These are phyloP conservation scores for Paraleonurus japonicus DNA, from an alignment of 257 asterid species.

Conservation along the genomic window DNA sequence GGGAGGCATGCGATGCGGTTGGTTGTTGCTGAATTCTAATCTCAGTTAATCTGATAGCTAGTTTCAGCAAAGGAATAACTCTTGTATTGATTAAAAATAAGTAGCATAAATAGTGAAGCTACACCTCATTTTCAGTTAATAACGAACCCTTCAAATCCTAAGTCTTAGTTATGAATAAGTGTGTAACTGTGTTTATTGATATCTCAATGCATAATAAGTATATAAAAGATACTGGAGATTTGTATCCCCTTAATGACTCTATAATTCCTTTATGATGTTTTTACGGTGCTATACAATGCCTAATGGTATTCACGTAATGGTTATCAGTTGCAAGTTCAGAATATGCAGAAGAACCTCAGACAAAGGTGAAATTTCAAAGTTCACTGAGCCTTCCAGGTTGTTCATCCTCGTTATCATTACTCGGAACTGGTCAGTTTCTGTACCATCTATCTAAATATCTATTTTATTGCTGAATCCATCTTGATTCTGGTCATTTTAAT, in stretches of 20 bases:
- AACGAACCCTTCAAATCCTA: neutral
- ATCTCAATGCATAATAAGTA: neutral
- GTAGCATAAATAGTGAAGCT: neutral
- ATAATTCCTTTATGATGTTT: neutral
- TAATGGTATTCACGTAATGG: conserved; percentile 21
- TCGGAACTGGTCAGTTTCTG: conserved; percentile 72
- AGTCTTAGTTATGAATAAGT: neutral
- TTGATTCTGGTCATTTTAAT: conserved; percentile 1
- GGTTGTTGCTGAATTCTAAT: neutral
- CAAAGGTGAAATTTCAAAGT: conserved; percentile 73
- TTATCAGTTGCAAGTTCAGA: conserved; percentile 43
- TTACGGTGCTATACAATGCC: neutral
- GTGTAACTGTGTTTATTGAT: neutral
- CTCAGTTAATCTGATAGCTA: neutral
- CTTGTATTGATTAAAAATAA: neutral
- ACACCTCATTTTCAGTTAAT: neutral
- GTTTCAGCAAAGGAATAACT: neutral
- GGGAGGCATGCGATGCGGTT: neutral
- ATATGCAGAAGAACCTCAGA: conserved; percentile 65
- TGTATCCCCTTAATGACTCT: neutral
- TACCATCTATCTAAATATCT: neutral
- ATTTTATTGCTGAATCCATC: conserved; percentile 10
- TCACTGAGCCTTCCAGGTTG: conserved; percentile 74
- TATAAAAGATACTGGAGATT: neutral
- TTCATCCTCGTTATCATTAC: conserved; percentile 56